These are phyloP conservation scores for Thymus mandschuricus DNA, from an alignment of 257 asterid genomes.

Conservation along the genomic window DNA sequence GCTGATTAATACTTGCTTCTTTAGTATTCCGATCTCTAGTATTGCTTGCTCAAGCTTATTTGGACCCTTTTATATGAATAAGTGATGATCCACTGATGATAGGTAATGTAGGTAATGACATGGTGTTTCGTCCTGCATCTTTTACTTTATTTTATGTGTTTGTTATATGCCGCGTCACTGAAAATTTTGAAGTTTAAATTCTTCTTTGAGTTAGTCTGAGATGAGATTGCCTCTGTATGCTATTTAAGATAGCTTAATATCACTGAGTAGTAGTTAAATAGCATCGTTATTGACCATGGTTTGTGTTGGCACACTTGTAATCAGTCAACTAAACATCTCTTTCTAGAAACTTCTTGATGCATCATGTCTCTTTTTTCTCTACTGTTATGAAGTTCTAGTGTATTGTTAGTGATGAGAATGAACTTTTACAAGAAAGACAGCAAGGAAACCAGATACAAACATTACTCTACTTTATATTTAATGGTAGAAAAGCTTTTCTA, in stretches of 20 bases:
- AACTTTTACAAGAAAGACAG: too few relatives aligned
- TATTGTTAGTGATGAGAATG: too few relatives aligned
- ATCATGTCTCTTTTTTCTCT: too few relatives aligned
- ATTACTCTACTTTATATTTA: too few relatives aligned
- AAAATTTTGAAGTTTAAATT: neutral
- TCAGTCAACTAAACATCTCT: too few relatives aligned
- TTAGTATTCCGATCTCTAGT: neutral
- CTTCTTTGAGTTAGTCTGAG: neutral
- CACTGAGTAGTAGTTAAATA: neutral
- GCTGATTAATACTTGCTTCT: too few relatives aligned
- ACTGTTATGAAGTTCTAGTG: too few relatives aligned
- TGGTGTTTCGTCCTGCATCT: constrained; percentile 12
- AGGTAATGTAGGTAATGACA: neutral
- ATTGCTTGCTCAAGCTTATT: neutral
- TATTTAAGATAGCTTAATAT: neutral
- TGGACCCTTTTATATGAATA: neutral
- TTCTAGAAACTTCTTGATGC: too few relatives aligned
- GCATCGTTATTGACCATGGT: neutral
- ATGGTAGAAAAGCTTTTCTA: too few relatives aligned
- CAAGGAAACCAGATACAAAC: too few relatives aligned
- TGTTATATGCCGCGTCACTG: neutral
- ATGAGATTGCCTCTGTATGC: constrained; percentile 7
- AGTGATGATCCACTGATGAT: too few relatives aligned
- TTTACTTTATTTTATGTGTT: constrained; percentile 11
- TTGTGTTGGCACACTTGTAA: too few relatives aligned